Conservation (phyloP, 2,329 filamentous ascomycete genomes). For the Dothiorella sarmentorum region DNA sequence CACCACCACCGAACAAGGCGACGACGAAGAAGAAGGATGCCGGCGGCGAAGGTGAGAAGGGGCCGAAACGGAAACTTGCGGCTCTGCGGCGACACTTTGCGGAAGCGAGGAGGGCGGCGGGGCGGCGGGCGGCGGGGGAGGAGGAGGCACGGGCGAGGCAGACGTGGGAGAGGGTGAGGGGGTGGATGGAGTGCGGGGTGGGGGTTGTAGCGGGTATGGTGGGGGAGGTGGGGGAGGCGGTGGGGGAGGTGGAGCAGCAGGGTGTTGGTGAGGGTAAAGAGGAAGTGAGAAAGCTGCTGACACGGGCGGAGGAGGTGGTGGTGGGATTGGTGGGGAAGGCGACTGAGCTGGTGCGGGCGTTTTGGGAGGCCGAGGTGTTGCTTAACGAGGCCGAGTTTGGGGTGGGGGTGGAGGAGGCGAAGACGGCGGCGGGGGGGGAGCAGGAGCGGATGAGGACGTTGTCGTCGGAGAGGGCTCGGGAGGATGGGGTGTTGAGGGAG, state of each 20-base stretch:
- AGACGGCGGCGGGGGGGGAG: not conserved
- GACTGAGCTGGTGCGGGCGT: not conserved
- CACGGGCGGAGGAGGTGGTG: not conserved
- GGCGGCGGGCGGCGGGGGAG: constrained; percentile 31
- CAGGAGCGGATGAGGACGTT: not conserved
- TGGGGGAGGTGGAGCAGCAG: constrained; percentile 37
- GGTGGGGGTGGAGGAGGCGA: not conserved
- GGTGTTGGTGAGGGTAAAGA: not conserved
- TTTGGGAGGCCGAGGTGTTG: not conserved
- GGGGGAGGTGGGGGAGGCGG: constrained; percentile 31
- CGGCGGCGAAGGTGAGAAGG: constrained; percentile 29
- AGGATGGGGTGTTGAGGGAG: not conserved
- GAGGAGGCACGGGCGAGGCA: constrained; percentile 32
- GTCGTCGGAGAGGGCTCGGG: not conserved
- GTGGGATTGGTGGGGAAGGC: not conserved
- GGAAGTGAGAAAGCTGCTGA: not conserved
- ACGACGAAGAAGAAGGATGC: not conserved
- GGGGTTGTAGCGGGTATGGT: constrained; percentile 17
- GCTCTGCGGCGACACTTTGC: constrained; percentile 33
- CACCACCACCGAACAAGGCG: constrained; percentile 24
- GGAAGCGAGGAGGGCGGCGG: constrained; percentile 39
- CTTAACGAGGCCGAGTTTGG: constrained; percentile 11
- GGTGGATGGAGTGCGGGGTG: constrained; percentile 22
- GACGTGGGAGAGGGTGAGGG: constrained; percentile 39
- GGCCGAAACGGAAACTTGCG: constrained; percentile 33